These are phyloP conservation scores for Cladophialophora carrionii DNA, from an alignment of 2,329 filamentous ascomycete species.

Conservation along the genomic window DNA sequence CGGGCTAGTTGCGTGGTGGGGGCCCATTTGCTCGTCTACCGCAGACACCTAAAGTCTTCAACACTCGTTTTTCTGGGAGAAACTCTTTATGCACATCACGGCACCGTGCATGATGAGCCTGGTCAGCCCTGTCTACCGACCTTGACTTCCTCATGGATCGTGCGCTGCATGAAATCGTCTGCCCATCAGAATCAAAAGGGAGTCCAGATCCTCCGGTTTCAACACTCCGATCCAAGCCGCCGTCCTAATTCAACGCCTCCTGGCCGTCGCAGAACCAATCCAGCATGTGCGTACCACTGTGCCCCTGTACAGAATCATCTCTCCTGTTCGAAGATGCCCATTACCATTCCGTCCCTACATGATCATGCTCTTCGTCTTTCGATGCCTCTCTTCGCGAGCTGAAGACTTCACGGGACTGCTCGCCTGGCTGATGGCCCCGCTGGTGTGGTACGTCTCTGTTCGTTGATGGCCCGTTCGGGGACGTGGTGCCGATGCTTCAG, in stretches of 20 bases:
- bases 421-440: slow-evolving; percentile 32
- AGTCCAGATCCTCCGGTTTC: slow-evolving; percentile 3
- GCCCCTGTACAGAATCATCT: neutral
- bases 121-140: slow-evolving; percentile 9
- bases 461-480: slow-evolving; percentile 33
- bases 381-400: slow-evolving; percentile 29
- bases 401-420: slow-evolving; percentile 35
- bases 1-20: neutral
- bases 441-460: slow-evolving; percentile 38
- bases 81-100: slow-evolving; percentile 24
- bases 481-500: slow-evolving; percentile 22
- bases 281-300: slow-evolving; percentile 5
- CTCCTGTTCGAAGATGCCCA: slow-evolving; percentile 17
- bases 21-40: neutral
- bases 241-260: slow-evolving; percentile 6
- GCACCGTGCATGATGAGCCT: slow-evolving; percentile 15
- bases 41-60: neutral
- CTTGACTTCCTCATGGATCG: slow-evolving; percentile 22
- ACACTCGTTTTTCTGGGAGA: neutral
- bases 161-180: slow-evolving; percentile 30
- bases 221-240: slow-evolving; percentile 3
- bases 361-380: slow-evolving; percentile 38
- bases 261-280: slow-evolving; percentile 4
- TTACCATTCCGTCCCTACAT: slow-evolving; percentile 20
- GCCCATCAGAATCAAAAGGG: slow-evolving; percentile 17